Evolutionary conservation across 2,329 filamentous ascomycete genomes (phyloP), one percentile per base, ranked within the genome.

Genomic region (Aspergillus sp.): DNA sequence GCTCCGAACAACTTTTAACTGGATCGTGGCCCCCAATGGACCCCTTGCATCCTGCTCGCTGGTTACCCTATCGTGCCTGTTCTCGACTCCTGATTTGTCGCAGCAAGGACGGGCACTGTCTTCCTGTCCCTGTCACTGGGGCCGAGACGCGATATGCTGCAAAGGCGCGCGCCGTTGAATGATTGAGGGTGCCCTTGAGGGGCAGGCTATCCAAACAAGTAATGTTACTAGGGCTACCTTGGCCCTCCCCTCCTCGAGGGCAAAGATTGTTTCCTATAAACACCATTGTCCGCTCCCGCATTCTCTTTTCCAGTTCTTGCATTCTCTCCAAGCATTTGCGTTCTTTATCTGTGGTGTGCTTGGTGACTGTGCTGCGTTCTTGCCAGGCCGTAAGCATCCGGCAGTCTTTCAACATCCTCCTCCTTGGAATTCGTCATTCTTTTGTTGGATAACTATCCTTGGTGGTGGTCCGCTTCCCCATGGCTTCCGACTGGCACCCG

Each of bases 231-330:
- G 59, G 59, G 53, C 55, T 57, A 56, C 54, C 55, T 50, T 52
- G 49, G 56, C 57, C 58, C 55, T 57, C 62, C 60, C 57, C 57
- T 53, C 53, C 52, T 50, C 37, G 44, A 56, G 57, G 59, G 49
- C 54, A 58, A 19, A 17, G 59, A 63, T 64, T 56, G 52, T 57
- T 59, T 56, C 62, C 60, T 68, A 69, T 70, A 70, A 69, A 70
- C 66, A 67, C 58, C 62, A 62, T 66, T 61, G 59, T 56, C 65
- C 66, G 66, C 67, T 67, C 65, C 60, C 63, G 68, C 67, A 70
- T 70, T 69, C 67, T 70, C 66, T 68, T 66, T 66, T 61, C 55
- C 59, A 67, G 57, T 62, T 62, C 66, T 65, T 63, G 68, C 67
- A 70, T 70, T 69, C 66, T 69, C 66, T 65, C 64, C 50, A 56